Base-by-base conservation (phyloP, 2,329 filamentous ascomycete species). In the Botrytis squamosa region DNA sequence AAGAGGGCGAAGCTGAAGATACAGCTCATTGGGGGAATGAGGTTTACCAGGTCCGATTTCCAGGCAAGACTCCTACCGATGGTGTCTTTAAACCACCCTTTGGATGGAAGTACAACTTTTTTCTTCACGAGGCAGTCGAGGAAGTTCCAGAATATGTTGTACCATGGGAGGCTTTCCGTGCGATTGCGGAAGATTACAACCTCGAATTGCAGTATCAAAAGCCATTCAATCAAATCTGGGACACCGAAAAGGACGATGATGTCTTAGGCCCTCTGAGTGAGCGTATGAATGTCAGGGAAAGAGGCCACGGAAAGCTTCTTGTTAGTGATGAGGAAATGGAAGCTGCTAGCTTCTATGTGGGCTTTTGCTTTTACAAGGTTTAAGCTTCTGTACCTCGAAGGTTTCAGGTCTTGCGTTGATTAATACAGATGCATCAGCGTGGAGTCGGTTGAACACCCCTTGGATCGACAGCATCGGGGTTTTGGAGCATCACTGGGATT, bases 71-170 rank as follows among this genome's bases (percentile, higher is more conserved):
- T 0, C 94, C 95, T 7, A 87, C 90, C 33, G 94, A 98, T 81
- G 96, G 96, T 71, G 87, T 96, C 46, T 99, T 99, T 84, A 91
- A 96, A 8, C 96, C 96, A 8, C 94, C 96, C 0, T 98, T 94
- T 81, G 96, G 95, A 68, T 98, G 96, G 95, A 97, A 96, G 83
- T 99, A 99, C 84, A 97, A 90, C 81, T 99, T 97, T 85, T 97
- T 94, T 82, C 90, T 99, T 73, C 91, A 96, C 79, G 96, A 99
- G 84, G 96, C 96, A 0, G 96, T 99, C 33, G 95, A 98, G 82
- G 93, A 95, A 81, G 93, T 97, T 12, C 95, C 96, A 3, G 96
- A 99, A 84, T 99, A 97, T 81, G 95, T 99, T 1, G 96, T 99
- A 1, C 96, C 96, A 0, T 99, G 96, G 95, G 95, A 97, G 82